A percentile compares a stretch with the other conserved stretches of the same genome.
Evolutionary conservation across 306 rosid genomes (phyloP).

Genomic region (Cicer arietinum): DNA sequence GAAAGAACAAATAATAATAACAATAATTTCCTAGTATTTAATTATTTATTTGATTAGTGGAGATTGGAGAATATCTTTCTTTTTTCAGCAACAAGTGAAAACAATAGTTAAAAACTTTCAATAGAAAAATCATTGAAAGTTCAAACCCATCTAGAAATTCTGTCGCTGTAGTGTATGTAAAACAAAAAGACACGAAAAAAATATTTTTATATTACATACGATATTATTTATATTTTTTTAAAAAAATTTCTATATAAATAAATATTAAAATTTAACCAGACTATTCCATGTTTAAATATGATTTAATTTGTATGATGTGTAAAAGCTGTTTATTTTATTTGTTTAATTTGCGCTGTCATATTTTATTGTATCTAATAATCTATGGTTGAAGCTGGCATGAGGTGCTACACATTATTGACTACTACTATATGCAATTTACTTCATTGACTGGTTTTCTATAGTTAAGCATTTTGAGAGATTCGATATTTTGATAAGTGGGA

Average conservation of each 20-base stretch:
- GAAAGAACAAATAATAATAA: neutral
- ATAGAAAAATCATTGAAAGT: neutral
- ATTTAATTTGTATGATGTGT: neutral
- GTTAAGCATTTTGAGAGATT: neutral
- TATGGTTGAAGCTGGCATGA: neutral
- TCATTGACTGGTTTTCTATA: neutral
- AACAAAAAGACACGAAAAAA: slow-evolving; percentile 1
- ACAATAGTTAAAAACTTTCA: neutral
- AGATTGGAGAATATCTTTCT: neutral
- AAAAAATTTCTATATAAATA: neutral
- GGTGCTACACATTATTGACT: neutral
- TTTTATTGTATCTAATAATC: neutral
- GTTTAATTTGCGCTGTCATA: neutral
- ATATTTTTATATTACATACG: too few relatives aligned
- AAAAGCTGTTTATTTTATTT: neutral
- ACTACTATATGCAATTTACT: neutral
- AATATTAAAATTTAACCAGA: neutral
- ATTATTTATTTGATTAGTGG: slow-evolving; percentile 3
- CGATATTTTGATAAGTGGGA: too few relatives aligned
- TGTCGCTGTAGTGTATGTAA: neutral
- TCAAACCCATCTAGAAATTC: slow-evolving; percentile 35
- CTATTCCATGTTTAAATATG: neutral
- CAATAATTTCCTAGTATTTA: neutral
- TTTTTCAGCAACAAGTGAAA: neutral
- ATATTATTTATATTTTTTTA: too few relatives aligned